phyloP scores from a whole-genome alignment of 2,329 filamentous ascomycete genomes.

The Verticillium longisporum region DNA sequence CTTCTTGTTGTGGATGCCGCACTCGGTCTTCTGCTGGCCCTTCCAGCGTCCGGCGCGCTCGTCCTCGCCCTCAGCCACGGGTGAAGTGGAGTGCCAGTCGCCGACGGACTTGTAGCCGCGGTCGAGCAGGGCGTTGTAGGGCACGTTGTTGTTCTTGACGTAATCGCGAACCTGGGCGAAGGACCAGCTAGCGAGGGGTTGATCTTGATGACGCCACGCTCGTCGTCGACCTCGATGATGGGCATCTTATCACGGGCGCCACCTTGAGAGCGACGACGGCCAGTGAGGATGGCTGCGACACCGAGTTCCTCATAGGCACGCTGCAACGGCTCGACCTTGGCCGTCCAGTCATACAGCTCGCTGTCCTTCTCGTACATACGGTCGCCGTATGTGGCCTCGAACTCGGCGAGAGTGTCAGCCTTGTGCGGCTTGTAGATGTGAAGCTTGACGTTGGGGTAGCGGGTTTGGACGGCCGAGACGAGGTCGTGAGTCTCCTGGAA shows the following conservation, averaged over 20 bases:
- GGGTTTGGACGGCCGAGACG: conserved; percentile 64
- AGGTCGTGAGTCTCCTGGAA: conserved; percentile 71
- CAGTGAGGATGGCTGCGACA: conserved; percentile 87
- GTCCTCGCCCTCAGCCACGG: conserved; percentile 85
- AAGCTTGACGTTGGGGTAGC: conserved; percentile 72
- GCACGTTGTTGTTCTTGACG: conserved; percentile 77
- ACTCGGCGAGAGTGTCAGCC: conserved; percentile 64
- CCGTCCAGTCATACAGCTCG: conserved; percentile 91
- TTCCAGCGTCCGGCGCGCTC: conserved; percentile 97
- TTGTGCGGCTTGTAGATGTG: conserved; percentile 88
- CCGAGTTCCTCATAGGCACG: conserved; percentile 82
- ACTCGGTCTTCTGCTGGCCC: conserved; percentile 92
- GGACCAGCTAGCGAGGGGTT: conserved; percentile 91
- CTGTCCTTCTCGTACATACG: conserved; percentile 79
- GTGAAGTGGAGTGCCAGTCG: conserved; percentile 95
- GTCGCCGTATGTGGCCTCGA: conserved; percentile 74
- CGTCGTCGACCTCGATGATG: conserved; percentile 84
- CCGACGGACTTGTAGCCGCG: conserved; percentile 96
- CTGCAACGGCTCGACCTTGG: conserved; percentile 95
- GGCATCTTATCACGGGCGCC: conserved; percentile 85
- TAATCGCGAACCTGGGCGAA: conserved; percentile 88
- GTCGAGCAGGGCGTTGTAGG: conserved; percentile 89
- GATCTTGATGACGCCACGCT: conserved; percentile 89
- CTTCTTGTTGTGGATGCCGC: conserved; percentile 97
- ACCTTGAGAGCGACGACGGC: conserved; percentile 85